Evolutionary conservation across 768 basidiomycete genomes (phyloP), one percentile per base, ranked within the genome.

Genomic region (Termitomyces sp.): DNA sequence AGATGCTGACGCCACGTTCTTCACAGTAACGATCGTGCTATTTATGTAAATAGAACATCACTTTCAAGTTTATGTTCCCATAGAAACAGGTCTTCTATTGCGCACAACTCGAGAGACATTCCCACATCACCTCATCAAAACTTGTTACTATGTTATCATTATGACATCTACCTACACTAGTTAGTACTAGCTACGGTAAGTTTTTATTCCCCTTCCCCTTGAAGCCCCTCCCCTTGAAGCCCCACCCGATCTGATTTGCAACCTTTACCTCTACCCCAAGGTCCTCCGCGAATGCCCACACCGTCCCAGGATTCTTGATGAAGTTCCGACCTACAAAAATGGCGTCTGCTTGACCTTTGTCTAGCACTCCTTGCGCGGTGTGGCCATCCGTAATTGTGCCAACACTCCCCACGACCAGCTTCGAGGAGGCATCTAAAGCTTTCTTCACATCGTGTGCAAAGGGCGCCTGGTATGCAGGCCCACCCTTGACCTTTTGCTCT

Each of bases 311-410:
- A 65, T 89, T 83, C 74, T 83, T 84, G 71, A 82, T 80, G 76
- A 89, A 88, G 55, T 78, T 76, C 44, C 83, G 70, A 22, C 82
- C 84, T 13, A 84, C 77, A 50, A 81, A 62, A 5, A 90, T 73
- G 4, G 83, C 81, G 66, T 93, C 90, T 1, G 87, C 85, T 58
- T 82, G 73, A 5, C 79, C 86, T 15, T 79, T 70, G 56, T 87
- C 80, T 3, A 92, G 70, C 20, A 89, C 76, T 12, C 76, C 75
- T 68, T 89, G 82, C 0, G 87, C 86, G 35, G 84, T 74, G n/a
- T 75, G 71, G 1, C 84, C 84, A 16, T 76, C 75, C 0, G 78
- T 83, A 65, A 91, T 86, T 9, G 79, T 75, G 1, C 90, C 90
- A 4, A 79, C 77, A 1, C 73, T 68, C 11, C 81, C 77, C 58